phyloP scores from a whole-genome alignment of 2,329 filamentous ascomycete species.

The Taxawa tesnikishii region DNA sequence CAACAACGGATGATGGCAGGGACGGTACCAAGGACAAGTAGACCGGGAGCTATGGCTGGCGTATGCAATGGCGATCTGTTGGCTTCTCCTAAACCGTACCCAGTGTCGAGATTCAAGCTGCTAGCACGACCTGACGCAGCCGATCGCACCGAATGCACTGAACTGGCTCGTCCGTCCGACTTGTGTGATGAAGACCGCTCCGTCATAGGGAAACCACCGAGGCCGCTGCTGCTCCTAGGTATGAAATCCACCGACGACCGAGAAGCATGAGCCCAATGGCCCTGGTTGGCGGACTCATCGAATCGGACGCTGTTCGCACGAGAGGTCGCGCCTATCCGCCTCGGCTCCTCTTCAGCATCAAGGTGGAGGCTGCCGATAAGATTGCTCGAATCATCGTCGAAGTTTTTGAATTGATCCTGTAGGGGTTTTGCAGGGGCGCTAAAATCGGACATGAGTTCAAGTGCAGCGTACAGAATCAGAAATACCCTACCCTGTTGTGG shows the following conservation, averaged over 20 bases:
- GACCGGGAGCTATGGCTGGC: slow-evolving; percentile 65
- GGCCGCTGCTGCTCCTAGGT: slow-evolving; percentile 58
- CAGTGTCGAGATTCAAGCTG: slow-evolving; percentile 75
- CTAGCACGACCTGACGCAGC: slow-evolving; percentile 70
- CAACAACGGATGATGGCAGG: slow-evolving; percentile 94
- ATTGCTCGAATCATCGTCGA: slow-evolving; percentile 75
- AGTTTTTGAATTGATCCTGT: slow-evolving; percentile 78
- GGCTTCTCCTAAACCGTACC: slow-evolving; percentile 50
- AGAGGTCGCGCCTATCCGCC: slow-evolving; percentile 74
- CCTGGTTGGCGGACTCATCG: slow-evolving; percentile 87
- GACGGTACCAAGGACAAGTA: slow-evolving; percentile 77
- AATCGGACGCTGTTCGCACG: slow-evolving; percentile 95
- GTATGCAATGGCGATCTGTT: slow-evolving; percentile 60
- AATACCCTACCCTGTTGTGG: slow-evolving; percentile 65
- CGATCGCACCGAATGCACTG: slow-evolving; percentile 67
- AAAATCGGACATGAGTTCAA: slow-evolving; percentile 1
- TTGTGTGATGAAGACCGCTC: slow-evolving; percentile 90
- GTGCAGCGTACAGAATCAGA: no score
- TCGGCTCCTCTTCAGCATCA: slow-evolving; percentile 76
- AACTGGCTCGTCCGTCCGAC: slow-evolving; percentile 90
- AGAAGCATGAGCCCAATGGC: slow-evolving; percentile 74
- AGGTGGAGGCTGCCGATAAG: slow-evolving; percentile 71
- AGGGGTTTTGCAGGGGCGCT: slow-evolving; percentile 74
- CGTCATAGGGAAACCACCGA: slow-evolving; percentile 69
- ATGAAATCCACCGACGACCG: slow-evolving; percentile 75